Conservation (phyloP, 2,329 filamentous ascomycete species). For the Diaporthe sp. region DNA sequence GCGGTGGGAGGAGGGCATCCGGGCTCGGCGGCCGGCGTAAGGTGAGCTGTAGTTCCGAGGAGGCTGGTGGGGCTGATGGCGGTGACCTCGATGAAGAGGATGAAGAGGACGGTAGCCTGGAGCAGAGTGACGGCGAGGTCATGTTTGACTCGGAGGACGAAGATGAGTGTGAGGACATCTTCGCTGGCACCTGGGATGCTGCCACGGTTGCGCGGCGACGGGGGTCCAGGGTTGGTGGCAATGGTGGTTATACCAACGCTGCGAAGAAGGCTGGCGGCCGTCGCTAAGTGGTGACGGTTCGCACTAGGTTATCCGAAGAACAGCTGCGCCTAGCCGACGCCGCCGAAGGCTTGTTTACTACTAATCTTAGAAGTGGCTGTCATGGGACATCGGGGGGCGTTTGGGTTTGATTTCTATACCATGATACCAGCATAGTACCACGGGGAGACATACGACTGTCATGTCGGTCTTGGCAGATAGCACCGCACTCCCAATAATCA, state of each 20-base stretch:
- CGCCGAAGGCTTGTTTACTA: neutral
- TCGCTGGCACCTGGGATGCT: conserved; percentile 73
- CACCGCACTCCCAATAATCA: neutral
- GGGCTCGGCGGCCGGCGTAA: conserved; percentile 40
- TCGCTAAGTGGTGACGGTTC: conserved; percentile 11
- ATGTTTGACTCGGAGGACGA: conserved; percentile 75
- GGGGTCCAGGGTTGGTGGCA: conserved; percentile 51
- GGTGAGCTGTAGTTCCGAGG: conserved; percentile 37
- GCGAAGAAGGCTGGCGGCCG: conserved; percentile 12
- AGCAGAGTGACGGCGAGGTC: conserved; percentile 52
- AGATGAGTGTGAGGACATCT: conserved; percentile 77
- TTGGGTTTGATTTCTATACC: conserved; percentile 31
- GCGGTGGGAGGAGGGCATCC: conserved; percentile 37
- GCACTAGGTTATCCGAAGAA: neutral
- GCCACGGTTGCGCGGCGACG: conserved; percentile 64
- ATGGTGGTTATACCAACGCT: conserved; percentile 13
- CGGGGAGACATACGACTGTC: neutral
- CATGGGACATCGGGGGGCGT: conserved; percentile 22
- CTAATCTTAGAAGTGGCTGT: neutral
- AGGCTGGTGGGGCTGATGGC: conserved; percentile 12
- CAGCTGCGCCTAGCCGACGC: neutral
- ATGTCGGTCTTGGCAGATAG: neutral
- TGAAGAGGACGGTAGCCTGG: conserved; percentile 41
- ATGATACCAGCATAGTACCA: conserved; percentile 36
- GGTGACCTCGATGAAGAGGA: conserved; percentile 36